These are phyloP conservation scores for Drechslerella dactyloides DNA, from an alignment of 2,329 filamentous ascomycete genomes.

Conservation along the genomic window DNA sequence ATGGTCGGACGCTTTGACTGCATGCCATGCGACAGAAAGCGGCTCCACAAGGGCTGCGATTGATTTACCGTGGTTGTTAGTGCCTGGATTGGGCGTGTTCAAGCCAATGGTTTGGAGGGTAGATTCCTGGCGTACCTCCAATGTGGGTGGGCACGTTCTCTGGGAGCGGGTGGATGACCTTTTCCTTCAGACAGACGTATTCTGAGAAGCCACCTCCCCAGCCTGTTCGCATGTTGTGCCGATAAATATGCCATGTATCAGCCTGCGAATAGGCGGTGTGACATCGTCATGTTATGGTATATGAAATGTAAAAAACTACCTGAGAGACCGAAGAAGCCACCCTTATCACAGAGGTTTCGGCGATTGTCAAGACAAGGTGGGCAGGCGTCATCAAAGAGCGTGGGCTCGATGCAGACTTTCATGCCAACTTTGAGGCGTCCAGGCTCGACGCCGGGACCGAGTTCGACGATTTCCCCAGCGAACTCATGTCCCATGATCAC, in stretches of 20 bases:
- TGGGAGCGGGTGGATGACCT: slow-evolving; percentile 60
- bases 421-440: slow-evolving; percentile 63
- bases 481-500: slow-evolving; percentile 72
- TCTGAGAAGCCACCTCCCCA: slow-evolving; percentile 58
- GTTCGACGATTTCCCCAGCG: slow-evolving; percentile 66
- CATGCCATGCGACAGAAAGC: slow-evolving; percentile 70
- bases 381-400: slow-evolving; percentile 61
- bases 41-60: slow-evolving; percentile 67
- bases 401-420: slow-evolving; percentile 67
- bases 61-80: slow-evolving; percentile 54
- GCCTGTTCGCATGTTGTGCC: slow-evolving; percentile 42
- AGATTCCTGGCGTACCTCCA: slow-evolving; percentile 56
- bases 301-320: slow-evolving; percentile 17
- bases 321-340: slow-evolving; percentile 63
- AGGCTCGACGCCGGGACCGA: slow-evolving; percentile 63
- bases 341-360: slow-evolving; percentile 67
- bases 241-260: neutral
- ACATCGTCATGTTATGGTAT: too few relatives aligned
- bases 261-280: neutral
- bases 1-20: slow-evolving; percentile 60
- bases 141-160: slow-evolving; percentile 64
- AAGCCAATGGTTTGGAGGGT: slow-evolving; percentile 25
- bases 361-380: slow-evolving; percentile 63
- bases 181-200: slow-evolving; percentile 63
- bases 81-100: slow-evolving; percentile 55